Base-by-base conservation (phyloP, 1,284 basidiomycete genomes). In the Phaffia rhodozyma region DNA sequence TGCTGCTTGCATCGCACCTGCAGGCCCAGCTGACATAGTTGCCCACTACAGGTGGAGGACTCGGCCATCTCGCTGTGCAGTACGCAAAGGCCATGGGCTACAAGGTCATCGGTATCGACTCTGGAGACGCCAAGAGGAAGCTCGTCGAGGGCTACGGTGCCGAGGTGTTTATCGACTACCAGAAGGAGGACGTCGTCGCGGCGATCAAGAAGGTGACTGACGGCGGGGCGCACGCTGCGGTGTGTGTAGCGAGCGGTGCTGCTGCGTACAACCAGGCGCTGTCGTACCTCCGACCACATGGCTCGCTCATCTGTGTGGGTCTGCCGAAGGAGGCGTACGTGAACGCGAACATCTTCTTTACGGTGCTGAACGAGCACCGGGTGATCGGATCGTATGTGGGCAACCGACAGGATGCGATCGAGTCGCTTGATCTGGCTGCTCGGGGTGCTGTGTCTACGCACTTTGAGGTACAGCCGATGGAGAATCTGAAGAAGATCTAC, bases 111-210 rank as follows among this genome's bases (percentile, higher is more conserved):
- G 89, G 87, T 23, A 83, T 91, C 72, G 87, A 78, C 67, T 84
- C 84, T 2, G 88, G 89, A 43, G 81, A 77, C 2, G 86, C 86
- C 69, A 92, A 92, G 79, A 80, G 81, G 70, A 78, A 83, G 58
- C 80, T 92, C 20, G 83, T 82, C 72, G 70, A 79, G 66, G 75
- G 79, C 32, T 83, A 91, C 60, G 89, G 90, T 54, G 87, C 87
- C 0, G 84, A 87, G 68, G 79, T 79, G 60, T 91, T 85, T 82
- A 80, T 92, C 68, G 89, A 93, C 77, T 91, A 89, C 78, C 83
- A 79, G 69, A 79, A 70, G 55, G 63, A 69, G 62, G 70, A 72
- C 56, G 62, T 72, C 67, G 71, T 74, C 47, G 67, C 69, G 21
- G 70, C 70, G 63, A 75, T 79, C 63, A 77, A 82, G 72, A 80